Evolutionary conservation across 1,284 basidiomycete species (phyloP), one percentile per base, ranked within the genome.

Genomic region (Tranzscheliella williamsii): DNA sequence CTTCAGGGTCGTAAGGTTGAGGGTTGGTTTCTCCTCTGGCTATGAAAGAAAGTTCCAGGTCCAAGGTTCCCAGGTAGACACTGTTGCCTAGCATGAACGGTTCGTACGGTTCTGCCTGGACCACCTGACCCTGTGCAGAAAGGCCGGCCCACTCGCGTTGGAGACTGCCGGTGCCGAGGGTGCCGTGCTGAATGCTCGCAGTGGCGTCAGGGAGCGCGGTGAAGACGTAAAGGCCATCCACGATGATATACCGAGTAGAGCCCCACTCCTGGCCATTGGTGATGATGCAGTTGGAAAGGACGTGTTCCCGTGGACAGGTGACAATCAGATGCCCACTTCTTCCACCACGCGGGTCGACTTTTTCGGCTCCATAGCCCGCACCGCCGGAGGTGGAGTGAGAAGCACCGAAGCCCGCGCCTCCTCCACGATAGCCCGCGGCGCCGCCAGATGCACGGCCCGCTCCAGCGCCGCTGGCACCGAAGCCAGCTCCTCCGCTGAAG

Each of bases 1-100:
- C 90, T 62, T 95, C 93, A 9, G 86, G 85, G 43, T 88, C 87
- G 38, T 70, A 76, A 4, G 57, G 35, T 30, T 71, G 67, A 2
- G 50, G 33, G 15, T 53, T 54, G 15, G 63, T 49, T 21, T 65
- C 67, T 5, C 64, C 70, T 22, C 55, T 55, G 24, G 57, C 44
- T 11, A 77, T 35, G 48, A 70, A 75, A 23, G 53, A 54, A 18
- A 76, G 44, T 54, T 77, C 74, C 17, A 75, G 39, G 29, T 75
- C 74, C 24, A 75, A 46, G 22, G 67, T 60, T 34, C 69, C 69
- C 17, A 76, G 62, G 38, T 73, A 74, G 36, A 75, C 48, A 39
- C 56, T 71, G 37, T 55, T 49, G 22, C 73, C 73, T 15, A 61
- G 47, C 4, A 57, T 53, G 30, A 56, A 54, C 1, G 74, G 74